These are phyloP conservation scores for Pulveroboletus frians DNA, from an alignment of 768 basidiomycete species.

Conservation along the genomic window DNA sequence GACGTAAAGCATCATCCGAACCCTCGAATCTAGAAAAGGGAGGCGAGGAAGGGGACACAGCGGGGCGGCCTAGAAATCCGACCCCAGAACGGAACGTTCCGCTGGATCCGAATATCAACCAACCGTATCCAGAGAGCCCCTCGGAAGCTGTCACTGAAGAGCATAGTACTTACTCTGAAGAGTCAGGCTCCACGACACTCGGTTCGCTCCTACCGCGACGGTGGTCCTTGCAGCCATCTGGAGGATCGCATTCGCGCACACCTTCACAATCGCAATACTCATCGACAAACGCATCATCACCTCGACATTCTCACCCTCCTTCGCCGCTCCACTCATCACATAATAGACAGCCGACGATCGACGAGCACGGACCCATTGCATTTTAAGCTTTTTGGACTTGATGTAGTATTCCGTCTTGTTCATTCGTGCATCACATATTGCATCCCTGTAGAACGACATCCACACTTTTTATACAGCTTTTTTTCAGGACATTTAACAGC, in stretches of 20 bases:
- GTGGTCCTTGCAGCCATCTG: conserved; percentile 31
- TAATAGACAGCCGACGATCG: conserved; percentile 32
- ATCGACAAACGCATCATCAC: conserved; percentile 26
- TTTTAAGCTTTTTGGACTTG: conserved; percentile 9
- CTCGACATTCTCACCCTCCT: conserved; percentile 29
- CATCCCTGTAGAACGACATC: conserved; percentile 4
- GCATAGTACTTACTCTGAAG: conserved; percentile 28
- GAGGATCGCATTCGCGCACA: conserved; percentile 26
- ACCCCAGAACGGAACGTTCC: conserved; percentile 45
- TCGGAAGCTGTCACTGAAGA: conserved; percentile 22
- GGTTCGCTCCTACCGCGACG: conserved; percentile 31
- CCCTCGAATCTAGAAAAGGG: conserved; percentile 29
- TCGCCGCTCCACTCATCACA: conserved; percentile 27
- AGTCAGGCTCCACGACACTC: conserved; percentile 33
- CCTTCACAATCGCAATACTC: conserved; percentile 32
- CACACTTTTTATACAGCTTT: not conserved
- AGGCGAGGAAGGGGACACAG: conserved; percentile 14
- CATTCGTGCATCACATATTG: conserved; percentile 1
- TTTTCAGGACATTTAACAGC: conserved; percentile 21
- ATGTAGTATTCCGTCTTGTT: not conserved
- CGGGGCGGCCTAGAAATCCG: conserved; percentile 44
- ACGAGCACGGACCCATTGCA: conserved; percentile 20
- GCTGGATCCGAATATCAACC: conserved; percentile 38
- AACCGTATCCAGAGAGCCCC: conserved; percentile 41
- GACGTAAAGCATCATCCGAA: conserved; percentile 10